phyloP scores from a whole-genome alignment of 805 yeast genomes.

The Myxozyma lipomycoides region DNA sequence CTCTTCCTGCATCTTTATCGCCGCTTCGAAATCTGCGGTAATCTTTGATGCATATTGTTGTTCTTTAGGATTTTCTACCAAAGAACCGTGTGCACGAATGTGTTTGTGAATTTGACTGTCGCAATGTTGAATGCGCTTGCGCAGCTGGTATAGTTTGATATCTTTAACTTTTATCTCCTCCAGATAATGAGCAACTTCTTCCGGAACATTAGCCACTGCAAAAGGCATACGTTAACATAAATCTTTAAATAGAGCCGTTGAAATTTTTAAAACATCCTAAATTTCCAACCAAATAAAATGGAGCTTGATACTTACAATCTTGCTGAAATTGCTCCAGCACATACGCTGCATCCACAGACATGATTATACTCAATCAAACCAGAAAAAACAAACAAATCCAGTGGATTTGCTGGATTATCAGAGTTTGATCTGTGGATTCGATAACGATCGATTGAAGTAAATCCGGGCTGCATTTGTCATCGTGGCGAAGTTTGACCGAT shows the following conservation, averaged over 20 bases:
- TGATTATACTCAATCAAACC: not conserved
- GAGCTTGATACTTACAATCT: constrained; percentile 31
- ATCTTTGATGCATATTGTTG: constrained; percentile 60
- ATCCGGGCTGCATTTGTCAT: too few relatives aligned
- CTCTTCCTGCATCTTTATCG: constrained; percentile 64
- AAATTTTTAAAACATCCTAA: not conserved
- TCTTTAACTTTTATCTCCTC: constrained; percentile 77
- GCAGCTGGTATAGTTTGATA: constrained; percentile 56
- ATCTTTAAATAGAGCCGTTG: too few relatives aligned
- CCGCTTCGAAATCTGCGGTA: constrained; percentile 59
- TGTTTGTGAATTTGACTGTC: constrained; percentile 81
- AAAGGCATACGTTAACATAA: too few relatives aligned
- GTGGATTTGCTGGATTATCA: too few relatives aligned
- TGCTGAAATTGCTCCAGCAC: constrained; percentile 64
- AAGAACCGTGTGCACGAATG: constrained; percentile 76
- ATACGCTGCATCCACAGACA: constrained; percentile 79
- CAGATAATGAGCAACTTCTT: constrained; percentile 74
- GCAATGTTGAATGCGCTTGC: constrained; percentile 61
- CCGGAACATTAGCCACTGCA: constrained; percentile 72
- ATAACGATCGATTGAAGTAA: too few relatives aligned
- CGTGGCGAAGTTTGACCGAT: too few relatives aligned
- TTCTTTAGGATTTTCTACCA: constrained; percentile 79
- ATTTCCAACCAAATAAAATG: not conserved
- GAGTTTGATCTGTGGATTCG: too few relatives aligned
- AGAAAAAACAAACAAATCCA: not conserved